A percentile compares a stretch with the other conserved stretches of the same genome.
phyloP scores from a whole-genome alignment of 2,329 filamentous ascomycete genomes.

The Xenosphaeropsis pyriputrescens region DNA sequence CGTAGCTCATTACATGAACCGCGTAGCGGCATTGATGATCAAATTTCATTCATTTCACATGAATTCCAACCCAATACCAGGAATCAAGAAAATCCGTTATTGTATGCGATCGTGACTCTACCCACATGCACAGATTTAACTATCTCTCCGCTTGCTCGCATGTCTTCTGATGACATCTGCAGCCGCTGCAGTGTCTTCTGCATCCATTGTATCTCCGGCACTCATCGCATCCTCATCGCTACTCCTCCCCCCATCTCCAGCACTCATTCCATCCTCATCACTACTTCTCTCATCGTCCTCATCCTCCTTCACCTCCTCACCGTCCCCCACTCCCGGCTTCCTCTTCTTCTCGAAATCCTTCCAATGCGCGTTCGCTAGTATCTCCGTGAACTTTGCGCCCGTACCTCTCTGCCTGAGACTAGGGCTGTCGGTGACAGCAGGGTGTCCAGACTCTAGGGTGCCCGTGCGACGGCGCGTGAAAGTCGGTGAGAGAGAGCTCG shows the following conservation, averaged over 20 bases:
- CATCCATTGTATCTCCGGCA: too few relatives aligned
- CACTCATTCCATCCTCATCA: not conserved
- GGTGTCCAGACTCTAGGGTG: conserved; percentile 9
- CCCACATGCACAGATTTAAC: too few relatives aligned
- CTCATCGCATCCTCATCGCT: not conserved
- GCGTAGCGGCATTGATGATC: too few relatives aligned
- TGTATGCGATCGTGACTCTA: too few relatives aligned
- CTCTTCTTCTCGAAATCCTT: conserved; percentile 84
- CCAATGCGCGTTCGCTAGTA: conserved; percentile 73
- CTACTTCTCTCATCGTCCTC: not conserved
- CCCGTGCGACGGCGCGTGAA: conserved; percentile 8
- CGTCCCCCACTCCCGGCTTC: conserved; percentile 14
- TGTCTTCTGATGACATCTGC: too few relatives aligned
- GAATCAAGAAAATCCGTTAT: too few relatives aligned
- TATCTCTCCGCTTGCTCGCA: too few relatives aligned
- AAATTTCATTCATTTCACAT: too few relatives aligned
- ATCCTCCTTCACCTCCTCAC: not conserved
- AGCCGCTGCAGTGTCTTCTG: too few relatives aligned
- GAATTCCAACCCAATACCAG: too few relatives aligned
- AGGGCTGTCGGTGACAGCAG: conserved; percentile 3
- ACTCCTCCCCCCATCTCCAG: not conserved
- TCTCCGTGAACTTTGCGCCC: conserved; percentile 31
- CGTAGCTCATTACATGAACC: too few relatives aligned
- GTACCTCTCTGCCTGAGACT: conserved; percentile 5
- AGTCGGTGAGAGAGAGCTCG: conserved; percentile 3